Evolutionary conservation across 2,329 filamentous ascomycete species (phyloP).

Genomic region (Trichoderma aggressivum): DNA sequence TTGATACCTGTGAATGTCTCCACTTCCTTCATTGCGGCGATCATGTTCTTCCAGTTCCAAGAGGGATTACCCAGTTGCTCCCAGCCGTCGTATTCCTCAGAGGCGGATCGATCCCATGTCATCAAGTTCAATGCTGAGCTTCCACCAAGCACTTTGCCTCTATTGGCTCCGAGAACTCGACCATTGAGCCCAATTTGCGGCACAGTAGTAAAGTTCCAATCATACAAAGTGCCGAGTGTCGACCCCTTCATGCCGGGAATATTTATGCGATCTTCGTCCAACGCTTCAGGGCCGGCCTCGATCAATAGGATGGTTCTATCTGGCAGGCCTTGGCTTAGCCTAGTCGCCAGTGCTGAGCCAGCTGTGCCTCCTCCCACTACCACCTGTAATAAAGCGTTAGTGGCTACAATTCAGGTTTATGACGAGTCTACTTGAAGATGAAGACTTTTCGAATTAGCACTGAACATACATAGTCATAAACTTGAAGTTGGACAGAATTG

Average conservation of each 20-base stretch:
- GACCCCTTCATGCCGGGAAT: constrained; percentile 1
- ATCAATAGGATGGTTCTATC: background rate
- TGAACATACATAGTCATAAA: constrained; percentile 3
- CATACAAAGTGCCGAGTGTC: background rate
- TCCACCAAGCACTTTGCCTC: constrained; percentile 26
- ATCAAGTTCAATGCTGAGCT: constrained; percentile 23
- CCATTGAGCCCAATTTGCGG: constrained; percentile 19
- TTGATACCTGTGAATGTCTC: background rate
- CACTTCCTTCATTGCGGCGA: background rate
- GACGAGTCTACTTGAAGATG: background rate
- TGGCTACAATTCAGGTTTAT: background rate
- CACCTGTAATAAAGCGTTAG: background rate
- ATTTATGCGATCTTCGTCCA: background rate
- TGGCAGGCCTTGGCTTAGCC: background rate
- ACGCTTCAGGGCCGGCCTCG: background rate
- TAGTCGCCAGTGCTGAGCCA: background rate
- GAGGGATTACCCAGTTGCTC: constrained; percentile 28
- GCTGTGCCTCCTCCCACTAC: background rate
- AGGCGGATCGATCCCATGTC: constrained; percentile 18
- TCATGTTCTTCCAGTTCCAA: constrained; percentile 27
- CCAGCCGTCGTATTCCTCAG: constrained; percentile 28
- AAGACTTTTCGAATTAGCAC: background rate
- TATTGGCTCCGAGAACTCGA: constrained; percentile 21
- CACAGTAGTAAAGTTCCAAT: constrained; percentile 13
- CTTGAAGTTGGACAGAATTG: background rate